These are phyloP conservation scores for Neoarthrinium moseri DNA, from an alignment of 2,329 filamentous ascomycete species.

Conservation along the genomic window DNA sequence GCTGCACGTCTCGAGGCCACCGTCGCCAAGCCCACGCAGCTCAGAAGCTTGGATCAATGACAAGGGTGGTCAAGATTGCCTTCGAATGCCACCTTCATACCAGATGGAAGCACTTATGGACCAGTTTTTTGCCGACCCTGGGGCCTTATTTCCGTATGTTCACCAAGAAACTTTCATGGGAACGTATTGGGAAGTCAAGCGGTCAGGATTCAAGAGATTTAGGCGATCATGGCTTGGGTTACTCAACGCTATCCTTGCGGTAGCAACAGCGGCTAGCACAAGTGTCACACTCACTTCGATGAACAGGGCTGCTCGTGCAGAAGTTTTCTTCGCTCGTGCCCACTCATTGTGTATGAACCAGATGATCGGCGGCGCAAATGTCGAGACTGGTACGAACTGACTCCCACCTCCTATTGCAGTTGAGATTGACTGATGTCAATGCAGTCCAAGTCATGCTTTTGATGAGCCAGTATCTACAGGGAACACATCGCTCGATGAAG, in stretches of 20 bases:
- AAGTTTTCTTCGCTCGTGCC: slow-evolving; percentile 44
- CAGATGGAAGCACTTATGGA: background rate
- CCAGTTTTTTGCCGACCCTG: slow-evolving; percentile 1
- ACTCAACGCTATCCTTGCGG: slow-evolving; percentile 49
- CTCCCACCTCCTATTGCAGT: background rate
- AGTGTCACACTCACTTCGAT: slow-evolving; percentile 27
- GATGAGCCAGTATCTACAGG: slow-evolving; percentile 50
- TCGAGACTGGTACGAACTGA: slow-evolving; percentile 38
- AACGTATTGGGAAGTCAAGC: background rate
- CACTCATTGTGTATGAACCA: slow-evolving; percentile 40
- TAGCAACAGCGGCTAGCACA: slow-evolving; percentile 37
- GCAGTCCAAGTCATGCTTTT: slow-evolving; percentile 48
- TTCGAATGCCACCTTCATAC: background rate
- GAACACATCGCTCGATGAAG: slow-evolving; percentile 50
- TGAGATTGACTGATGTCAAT: background rate
- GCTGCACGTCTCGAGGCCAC: background rate
- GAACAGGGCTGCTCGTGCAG: slow-evolving; percentile 36
- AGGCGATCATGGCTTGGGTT: slow-evolving; percentile 49
- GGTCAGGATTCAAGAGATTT: slow-evolving; percentile 27
- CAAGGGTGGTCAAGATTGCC: background rate
- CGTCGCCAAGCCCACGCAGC: background rate
- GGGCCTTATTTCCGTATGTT: slow-evolving; percentile 5
- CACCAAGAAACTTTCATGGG: slow-evolving; percentile 1
- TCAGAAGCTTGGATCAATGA: background rate
- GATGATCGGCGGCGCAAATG: slow-evolving; percentile 36